phyloP scores from a whole-genome alignment of 2,329 filamentous ascomycete species.

The Reticulascus tulasneorum region DNA sequence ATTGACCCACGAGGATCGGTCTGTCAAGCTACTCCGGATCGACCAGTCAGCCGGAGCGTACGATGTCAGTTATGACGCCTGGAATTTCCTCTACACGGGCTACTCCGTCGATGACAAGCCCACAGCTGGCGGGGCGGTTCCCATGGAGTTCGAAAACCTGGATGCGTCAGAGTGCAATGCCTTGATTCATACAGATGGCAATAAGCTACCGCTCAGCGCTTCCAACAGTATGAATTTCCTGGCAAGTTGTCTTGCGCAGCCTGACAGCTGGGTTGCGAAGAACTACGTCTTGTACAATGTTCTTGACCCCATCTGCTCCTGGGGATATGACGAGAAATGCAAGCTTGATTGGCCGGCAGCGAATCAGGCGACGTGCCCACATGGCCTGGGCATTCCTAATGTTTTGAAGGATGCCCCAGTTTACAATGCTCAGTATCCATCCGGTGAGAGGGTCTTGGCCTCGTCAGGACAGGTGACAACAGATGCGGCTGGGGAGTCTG shows the following conservation, averaged over 20 bases:
- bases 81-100: slow-evolving; percentile 44
- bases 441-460: slow-evolving; percentile 35
- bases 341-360: slow-evolving; percentile 33
- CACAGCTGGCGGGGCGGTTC: slow-evolving; percentile 40
- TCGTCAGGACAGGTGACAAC: no score
- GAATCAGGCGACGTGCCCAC: slow-evolving; percentile 40
- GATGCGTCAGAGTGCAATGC: slow-evolving; percentile 39
- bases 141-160: slow-evolving; percentile 42
- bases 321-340: slow-evolving; percentile 42
- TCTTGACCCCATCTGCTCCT: slow-evolving; percentile 40
- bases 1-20: slow-evolving; percentile 11
- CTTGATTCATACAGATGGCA: slow-evolving; percentile 39
- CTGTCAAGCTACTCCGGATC: slow-evolving; percentile 16
- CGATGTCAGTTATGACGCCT: slow-evolving; percentile 49
- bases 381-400: slow-evolving; percentile 33
- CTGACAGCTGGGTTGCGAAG: slow-evolving; percentile 39
- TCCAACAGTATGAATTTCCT: slow-evolving; percentile 50
- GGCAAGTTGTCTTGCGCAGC: slow-evolving; percentile 33
- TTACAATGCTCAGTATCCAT: slow-evolving; percentile 42
- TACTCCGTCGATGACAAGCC: slow-evolving; percentile 39
- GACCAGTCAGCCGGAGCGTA: slow-evolving; percentile 32
- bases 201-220: slow-evolving; percentile 37
- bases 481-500: no score
- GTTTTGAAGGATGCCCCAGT: slow-evolving; percentile 33
- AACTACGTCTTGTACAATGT: slow-evolving; percentile 50